These are phyloP conservation scores for Aspergillus nomiae DNA, from an alignment of 2,329 filamentous ascomycete genomes.

Conservation along the genomic window DNA sequence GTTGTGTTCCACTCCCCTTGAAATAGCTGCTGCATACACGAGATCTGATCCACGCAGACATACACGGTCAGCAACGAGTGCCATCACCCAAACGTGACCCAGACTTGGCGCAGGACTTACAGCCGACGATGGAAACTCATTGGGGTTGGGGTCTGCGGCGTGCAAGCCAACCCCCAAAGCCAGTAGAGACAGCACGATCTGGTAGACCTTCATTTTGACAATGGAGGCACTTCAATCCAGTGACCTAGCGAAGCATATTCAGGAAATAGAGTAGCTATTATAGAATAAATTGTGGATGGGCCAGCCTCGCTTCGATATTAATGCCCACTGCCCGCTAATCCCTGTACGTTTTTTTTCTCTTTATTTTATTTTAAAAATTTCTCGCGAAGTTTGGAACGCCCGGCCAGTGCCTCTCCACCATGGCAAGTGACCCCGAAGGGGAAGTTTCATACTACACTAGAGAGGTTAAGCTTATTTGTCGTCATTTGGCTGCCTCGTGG, in stretches of 20 bases:
- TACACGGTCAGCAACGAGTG: background rate
- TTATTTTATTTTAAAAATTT: background rate
- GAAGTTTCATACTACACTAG: background rate
- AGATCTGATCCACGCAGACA: background rate
- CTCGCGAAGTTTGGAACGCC: background rate
- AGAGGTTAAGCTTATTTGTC: conserved; percentile 7
- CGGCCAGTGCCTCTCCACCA: background rate
- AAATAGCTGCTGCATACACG: background rate
- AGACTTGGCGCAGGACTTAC: background rate
- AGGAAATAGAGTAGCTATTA: background rate
- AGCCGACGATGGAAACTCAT: background rate
- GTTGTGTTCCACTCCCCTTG: background rate
- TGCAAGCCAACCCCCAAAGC: background rate
- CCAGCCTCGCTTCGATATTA: background rate
- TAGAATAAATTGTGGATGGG: background rate
- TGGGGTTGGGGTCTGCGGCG: background rate
- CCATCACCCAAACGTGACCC: background rate
- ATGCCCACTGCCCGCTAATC: background rate
- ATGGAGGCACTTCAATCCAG: background rate
- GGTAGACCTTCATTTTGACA: background rate
- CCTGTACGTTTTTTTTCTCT: background rate
- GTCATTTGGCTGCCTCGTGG: background rate
- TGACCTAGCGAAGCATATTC: background rate
- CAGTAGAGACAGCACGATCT: background rate
- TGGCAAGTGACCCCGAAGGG: background rate